Base-by-base conservation (phyloP, 345 rosid genomes). In the Erucastrum elatum region DNA sequence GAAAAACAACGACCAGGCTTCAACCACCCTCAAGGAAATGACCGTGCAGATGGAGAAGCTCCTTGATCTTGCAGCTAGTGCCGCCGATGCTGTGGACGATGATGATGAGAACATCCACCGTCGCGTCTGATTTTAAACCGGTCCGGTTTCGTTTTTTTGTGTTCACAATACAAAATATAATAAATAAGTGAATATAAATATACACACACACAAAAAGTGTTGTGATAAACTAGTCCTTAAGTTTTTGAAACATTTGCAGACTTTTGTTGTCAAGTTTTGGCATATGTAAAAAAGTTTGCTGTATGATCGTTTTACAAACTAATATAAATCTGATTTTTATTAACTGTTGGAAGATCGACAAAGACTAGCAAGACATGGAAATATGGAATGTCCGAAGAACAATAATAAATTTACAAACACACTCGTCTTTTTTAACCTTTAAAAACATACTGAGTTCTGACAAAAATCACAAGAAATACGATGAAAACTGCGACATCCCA, bases 81-180 rank as follows among this genome's bases (percentile, higher is more conserved):
- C 83, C 34, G 66, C 83, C 4, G 83, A 80, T 71, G 76, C 83
- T 16, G 46, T 80, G 39, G 83, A 80, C 21, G 80, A 80, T 8
- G 83, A 80, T 31, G 80, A 80, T 2, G 83, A 80, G 73, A 80
- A 80, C 76, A 25, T 71, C n/a, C 71, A 33, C 76, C 80, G 76
- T 70, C 83, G 83, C 6, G 65, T 3, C 8, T 79, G 10, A 75
- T 63, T 10, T 53, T 37, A 74, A 21, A 39, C 8, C 39, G 4
- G 27, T 55, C 9, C 15, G 12, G 49, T 67, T 72, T 65, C n/a
- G 1, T 53, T 65, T 5, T 33, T 7, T 4, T 9, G 34, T 53
- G 65, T 51, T 70, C 34, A 37, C 13, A 53, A 15, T 64, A 5
- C 49, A 16, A 29, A 39, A 51, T 51, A 51, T 41, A n/a, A 29